Percentiles rank a stretch among this genome's conserved stretches.
Evolutionary conservation across 805 yeast genomes (phyloP).

Genomic region (baker's yeast (Saccharomyces cerevisiae)): DNA sequence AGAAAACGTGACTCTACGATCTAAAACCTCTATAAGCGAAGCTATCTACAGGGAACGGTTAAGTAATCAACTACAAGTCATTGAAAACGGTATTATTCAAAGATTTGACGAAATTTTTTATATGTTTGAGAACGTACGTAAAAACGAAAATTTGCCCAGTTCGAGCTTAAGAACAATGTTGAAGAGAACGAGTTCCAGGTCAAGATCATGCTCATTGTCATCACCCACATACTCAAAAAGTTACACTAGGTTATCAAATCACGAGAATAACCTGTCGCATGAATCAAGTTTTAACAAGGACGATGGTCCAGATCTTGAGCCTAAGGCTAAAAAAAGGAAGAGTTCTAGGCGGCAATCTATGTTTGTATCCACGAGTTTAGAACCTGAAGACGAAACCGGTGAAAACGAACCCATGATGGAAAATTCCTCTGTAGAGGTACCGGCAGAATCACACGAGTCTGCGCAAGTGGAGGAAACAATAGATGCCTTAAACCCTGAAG

Average conservation of each 20-base stretch:
- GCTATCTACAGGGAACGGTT: slow-evolving; percentile 29
- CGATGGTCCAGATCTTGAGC: background rate
- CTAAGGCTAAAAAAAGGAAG: slow-evolving; percentile 18
- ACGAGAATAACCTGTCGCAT: background rate
- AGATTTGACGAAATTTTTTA: slow-evolving; percentile 40
- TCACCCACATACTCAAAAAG: background rate
- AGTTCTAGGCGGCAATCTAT: slow-evolving; percentile 37
- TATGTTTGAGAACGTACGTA: slow-evolving; percentile 35
- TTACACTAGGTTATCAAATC: background rate
- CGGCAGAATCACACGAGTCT: background rate
- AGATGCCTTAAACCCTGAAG: background rate
- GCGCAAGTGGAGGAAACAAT: background rate
- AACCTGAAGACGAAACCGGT: slow-evolving; percentile 13
- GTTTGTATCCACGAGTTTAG: slow-evolving; percentile 30
- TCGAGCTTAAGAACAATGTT: background rate
- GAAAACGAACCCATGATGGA: background rate
- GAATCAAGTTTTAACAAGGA: background rate
- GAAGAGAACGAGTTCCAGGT: background rate
- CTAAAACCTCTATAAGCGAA: slow-evolving; percentile 28
- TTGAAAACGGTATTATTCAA: slow-evolving; percentile 36
- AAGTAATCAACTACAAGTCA: slow-evolving; percentile 30
- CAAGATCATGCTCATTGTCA: background rate
- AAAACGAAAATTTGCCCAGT: slow-evolving; percentile 33
- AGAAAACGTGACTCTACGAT: slow-evolving; percentile 41
- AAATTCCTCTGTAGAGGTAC: slow-evolving; percentile 3